Percentiles rank a stretch among this genome's conserved stretches.
Evolutionary conservation across 2,329 filamentous ascomycete species (phyloP).

Genomic region (Phaeosphaeriaceae sp.): DNA sequence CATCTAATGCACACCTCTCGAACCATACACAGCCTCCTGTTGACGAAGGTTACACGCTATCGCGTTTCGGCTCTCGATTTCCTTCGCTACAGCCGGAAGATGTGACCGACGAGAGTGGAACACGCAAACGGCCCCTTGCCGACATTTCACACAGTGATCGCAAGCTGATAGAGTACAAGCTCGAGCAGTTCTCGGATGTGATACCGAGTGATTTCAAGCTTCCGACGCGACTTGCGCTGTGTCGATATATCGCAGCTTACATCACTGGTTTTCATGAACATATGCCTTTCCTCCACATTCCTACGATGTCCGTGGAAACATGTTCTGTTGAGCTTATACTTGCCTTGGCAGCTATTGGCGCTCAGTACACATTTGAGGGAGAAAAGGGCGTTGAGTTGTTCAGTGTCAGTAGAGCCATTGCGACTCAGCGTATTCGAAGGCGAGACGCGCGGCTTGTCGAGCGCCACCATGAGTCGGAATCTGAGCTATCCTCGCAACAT

Average conservation of each 20-base stretch:
- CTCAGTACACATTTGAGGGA: constrained; percentile 66
- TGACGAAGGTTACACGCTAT: constrained; percentile 43
- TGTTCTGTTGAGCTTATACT: constrained; percentile 72
- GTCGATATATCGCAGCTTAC: constrained; percentile 73
- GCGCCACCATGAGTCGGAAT: constrained; percentile 27
- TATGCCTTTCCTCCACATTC: constrained; percentile 70
- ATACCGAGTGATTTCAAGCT: constrained; percentile 70
- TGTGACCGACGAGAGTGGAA: constrained; percentile 14
- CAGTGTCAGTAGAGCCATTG: constrained; percentile 62
- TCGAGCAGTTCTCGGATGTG: constrained; percentile 68
- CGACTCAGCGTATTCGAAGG: constrained; percentile 59
- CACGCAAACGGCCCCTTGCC: constrained; percentile 30
- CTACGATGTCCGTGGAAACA: constrained; percentile 69
- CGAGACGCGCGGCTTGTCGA: constrained; percentile 55
- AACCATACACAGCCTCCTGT: constrained; percentile 21
- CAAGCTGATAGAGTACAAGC: constrained; percentile 60
- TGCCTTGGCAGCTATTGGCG: constrained; percentile 71
- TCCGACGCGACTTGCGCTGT: constrained; percentile 72
- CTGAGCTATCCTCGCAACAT: constrained; percentile 23
- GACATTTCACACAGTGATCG: constrained; percentile 46
- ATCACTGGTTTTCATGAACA: constrained; percentile 70
- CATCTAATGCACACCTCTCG: constrained; percentile 6
- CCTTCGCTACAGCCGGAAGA: constrained; percentile 50
- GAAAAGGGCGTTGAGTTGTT: constrained; percentile 63
- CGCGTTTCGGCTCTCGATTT: constrained; percentile 49